Evolutionary conservation across 2,329 filamentous ascomycete genomes (phyloP), one percentile per base, ranked within the genome.

Genomic region (Aspergillus puulaauensis): DNA sequence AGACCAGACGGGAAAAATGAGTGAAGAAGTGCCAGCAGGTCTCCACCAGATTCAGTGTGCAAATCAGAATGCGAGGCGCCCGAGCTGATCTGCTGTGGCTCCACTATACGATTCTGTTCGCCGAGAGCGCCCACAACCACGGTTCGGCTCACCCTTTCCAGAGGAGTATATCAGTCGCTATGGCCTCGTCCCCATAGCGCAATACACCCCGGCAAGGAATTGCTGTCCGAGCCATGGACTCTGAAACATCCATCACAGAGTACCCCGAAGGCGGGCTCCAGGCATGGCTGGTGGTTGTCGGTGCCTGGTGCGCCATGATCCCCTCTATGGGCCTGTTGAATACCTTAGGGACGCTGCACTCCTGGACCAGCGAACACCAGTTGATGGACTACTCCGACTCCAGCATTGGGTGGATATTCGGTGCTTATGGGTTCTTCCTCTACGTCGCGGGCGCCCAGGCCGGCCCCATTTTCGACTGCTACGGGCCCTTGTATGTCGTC

Each of bases 221-320:
- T 15, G 9, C 4, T 8, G 15, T 37, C 35, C 35, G 15, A 33
- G 41, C 43, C 27, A 47, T 21, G 27, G 12, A 6, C 12, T 2
- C n/a, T 14, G 46, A 48, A 5, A 23, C 31, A 3, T n/a, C 11
- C 12, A 15, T 9, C 3, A 21, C 37, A 11, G 27, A 40, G 6
- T 64, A 63, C 17, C 77, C 78, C 0, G 78, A 80, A 58, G 77
- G 78, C 15, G 77, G 77, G 0, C 57, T 69, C 2, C 59, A 64
- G 41, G 77, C 78, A 35, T 80, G 78, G 75, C 68, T 75, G 0
- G 76, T 79, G 1, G 78, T 79, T 0, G 58, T 74, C 2, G 78
- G 77, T 6, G 70, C 75, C 15, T 78, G 72, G 65, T 64, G 62
- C 35, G 57, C 59, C 24, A 75, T 79, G 61, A 65, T 76, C 23